Base-by-base conservation (phyloP, 2,329 filamentous ascomycete species). In the Stromatinia cepivora region DNA sequence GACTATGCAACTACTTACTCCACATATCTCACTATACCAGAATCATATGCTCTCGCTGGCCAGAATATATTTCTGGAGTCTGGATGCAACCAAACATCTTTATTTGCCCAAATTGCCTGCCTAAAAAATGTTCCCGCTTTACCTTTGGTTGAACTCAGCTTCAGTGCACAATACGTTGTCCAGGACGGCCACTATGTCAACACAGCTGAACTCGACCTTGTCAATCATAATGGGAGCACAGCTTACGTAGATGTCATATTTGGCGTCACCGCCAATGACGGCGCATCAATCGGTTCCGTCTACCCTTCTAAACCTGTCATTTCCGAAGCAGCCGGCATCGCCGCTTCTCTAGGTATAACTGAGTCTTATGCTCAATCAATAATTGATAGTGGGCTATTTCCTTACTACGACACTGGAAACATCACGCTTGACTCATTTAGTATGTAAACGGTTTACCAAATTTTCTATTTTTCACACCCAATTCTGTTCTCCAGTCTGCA, bases 1-100 rank as follows among this genome's bases (percentile, higher is more conserved):
- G 81, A 83, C 71, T 86, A 86, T 66, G 83, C 83, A 9, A 85
- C 84, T 1, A 84, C 83, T 0, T 87, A 86, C 76, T 84, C 82
- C 53, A 80, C 81, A 8, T 87, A 86, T 76, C 81, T 83, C 64
- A 86, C 84, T 0, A 80, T 86, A 50, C 75, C 80, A 6, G 78
- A 85, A 63, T 84, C 83, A 4, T 85, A 85, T 72, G 77, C 79
- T 2, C 75, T 81, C 1, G 83, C 82, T 7, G 84, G 84, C 0
- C 79, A 82, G 50, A 79, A 82, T 17, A 83, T 87, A 63, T 83
- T 87, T 71, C 72, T 75, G 2, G 81, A 78, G 17, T 80, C 81
- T 1, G 84, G 83, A 28, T 87, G 85, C 76, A 84, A 79, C 25
- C 77, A 82, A 69, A 79, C 79, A 4, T 74, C 75, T 8, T 69